Evolutionary conservation across 1,139 yeast genomes (phyloP), one percentile per base, ranked within the genome.

Genomic region (Blastobotrys illinoisensis): DNA sequence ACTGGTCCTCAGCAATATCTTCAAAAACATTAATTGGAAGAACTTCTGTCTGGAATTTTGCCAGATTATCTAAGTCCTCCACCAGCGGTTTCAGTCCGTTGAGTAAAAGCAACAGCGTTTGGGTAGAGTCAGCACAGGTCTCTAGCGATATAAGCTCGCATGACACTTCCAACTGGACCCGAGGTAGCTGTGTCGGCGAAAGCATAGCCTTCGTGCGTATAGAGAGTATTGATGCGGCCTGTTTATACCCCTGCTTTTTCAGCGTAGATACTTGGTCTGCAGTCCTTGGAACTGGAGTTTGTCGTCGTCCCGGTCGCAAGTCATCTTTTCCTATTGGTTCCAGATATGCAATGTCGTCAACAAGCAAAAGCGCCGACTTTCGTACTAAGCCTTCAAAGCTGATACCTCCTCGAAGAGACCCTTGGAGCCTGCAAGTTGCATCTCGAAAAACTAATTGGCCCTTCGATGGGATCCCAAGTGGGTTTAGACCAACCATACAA

Each of bases 111-210:
- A 81, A 61, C 46, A 90, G 70, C 5, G 91, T 81, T 64, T 88
- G 86, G 0, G 84, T 78, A 0, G 97, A 88, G 68, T 91, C 98
- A 0, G 97, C 93, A 71, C 97, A 90, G 1, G 89, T 63, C 44
- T 85, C 64, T 50, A 67, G 46, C 1, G 60, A 51, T 11, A 63
- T 47, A 2, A 59, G 52, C 49, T 62, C 65, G 18, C 59, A 55
- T 2, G 57, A 51, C 14, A 61, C 36, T 1, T 55, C 58, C 47
- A 59, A 26, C 36, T 24, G 50, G 21, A 49, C 28, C 43, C 21
- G 45, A 32, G 50, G 52, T 14, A 28, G 40, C 5, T 46, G 47
- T 21, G 3, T 11, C 43, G 26, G 18, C 9, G 48, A 20, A 16
- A 47, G 44, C 14, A 24, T 9, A 3, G 44, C 40, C 7, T 43